Evolutionary conservation across 2,329 filamentous ascomycete genomes (phyloP).

Genomic region (Aspergillus pseudoterreus): DNA sequence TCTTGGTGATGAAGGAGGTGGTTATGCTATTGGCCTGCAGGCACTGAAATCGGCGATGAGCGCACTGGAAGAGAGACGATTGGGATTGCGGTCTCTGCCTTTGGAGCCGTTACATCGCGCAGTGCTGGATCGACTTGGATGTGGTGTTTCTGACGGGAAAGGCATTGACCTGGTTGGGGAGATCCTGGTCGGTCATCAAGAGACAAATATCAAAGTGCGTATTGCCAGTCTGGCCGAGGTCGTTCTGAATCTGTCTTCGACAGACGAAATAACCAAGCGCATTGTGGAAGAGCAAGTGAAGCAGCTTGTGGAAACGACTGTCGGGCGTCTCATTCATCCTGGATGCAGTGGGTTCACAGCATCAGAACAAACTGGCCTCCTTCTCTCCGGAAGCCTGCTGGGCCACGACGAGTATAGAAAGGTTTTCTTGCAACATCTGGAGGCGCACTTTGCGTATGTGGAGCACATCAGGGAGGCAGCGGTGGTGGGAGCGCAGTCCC

Average conservation of each 20-base stretch:
- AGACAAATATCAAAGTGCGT: conserved; percentile 10
- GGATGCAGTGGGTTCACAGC: conserved; percentile 7
- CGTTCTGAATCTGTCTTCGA: conserved; percentile 7
- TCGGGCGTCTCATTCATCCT: conserved; percentile 13
- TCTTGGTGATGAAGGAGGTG: conserved; percentile 44
- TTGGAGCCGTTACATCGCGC: conserved; percentile 9
- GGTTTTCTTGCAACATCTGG: neutral
- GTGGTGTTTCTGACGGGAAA: neutral
- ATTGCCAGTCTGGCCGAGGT: conserved; percentile 16
- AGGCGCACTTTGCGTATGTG: conserved; percentile 1
- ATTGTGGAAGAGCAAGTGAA: conserved; percentile 13
- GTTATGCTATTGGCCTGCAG: conserved; percentile 39
- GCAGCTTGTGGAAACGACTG: conserved; percentile 8
- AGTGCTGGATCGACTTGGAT: conserved; percentile 13
- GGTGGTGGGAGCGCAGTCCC: neutral
- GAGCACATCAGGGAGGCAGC: conserved; percentile 1
- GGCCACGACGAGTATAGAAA: conserved; percentile 15
- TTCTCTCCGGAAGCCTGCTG: conserved; percentile 20
- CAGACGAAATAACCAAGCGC: conserved; percentile 3
- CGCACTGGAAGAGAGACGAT: conserved; percentile 23
- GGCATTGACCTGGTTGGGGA: conserved; percentile 16
- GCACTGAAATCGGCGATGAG: conserved; percentile 33
- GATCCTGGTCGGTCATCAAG: conserved; percentile 10
- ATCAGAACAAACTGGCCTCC: conserved; percentile 9
- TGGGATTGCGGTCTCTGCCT: conserved; percentile 8